A percentile compares a stretch with the other conserved stretches of the same genome.
Conservation (phyloP, 2,329 filamentous ascomycete genomes). For the Aspergillus neotritici region DNA sequence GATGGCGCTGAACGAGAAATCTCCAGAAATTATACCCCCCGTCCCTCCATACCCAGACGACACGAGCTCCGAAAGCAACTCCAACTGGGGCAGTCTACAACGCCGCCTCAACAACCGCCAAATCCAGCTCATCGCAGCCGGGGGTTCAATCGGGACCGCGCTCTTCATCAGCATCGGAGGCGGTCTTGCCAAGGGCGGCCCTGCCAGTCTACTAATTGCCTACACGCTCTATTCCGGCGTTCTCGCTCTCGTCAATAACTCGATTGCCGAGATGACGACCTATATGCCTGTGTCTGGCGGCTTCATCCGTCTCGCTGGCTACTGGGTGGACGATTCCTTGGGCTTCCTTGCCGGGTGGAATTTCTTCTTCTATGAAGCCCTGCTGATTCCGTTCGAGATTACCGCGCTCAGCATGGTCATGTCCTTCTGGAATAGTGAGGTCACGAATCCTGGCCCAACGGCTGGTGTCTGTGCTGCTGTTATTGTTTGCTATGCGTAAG, state of each 20-base stretch:
- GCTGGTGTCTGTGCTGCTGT: conserved; percentile 30
- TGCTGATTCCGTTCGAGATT: conserved; percentile 40
- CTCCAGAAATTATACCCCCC: background rate
- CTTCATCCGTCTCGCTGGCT: conserved; percentile 38
- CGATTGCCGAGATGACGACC: conserved; percentile 42
- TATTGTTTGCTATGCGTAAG: conserved; percentile 24
- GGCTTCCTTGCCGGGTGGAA: conserved; percentile 45
- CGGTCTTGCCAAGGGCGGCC: conserved; percentile 34
- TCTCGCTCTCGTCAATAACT: conserved; percentile 35
- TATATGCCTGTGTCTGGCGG: conserved; percentile 39
- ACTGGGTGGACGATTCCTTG: conserved; percentile 44
- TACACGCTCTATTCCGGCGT: conserved; percentile 28
- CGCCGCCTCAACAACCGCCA: conserved; percentile 13
- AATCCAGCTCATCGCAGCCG: conserved; percentile 33
- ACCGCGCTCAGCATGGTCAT: conserved; percentile 39
- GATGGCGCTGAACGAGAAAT: background rate
- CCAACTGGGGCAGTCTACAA: conserved; percentile 1
- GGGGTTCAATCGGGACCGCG: conserved; percentile 36
- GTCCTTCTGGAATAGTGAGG: conserved; percentile 35
- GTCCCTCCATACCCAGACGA: background rate
- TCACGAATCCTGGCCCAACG: conserved; percentile 34
- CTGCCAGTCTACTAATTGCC: conserved; percentile 34
- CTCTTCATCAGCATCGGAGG: conserved; percentile 37
- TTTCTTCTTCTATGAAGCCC: conserved; percentile 43
- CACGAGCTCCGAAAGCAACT: background rate